phyloP scores from a whole-genome alignment of 495 filamentous ascomycete genomes.

The Trichoderma erinaceum region DNA sequence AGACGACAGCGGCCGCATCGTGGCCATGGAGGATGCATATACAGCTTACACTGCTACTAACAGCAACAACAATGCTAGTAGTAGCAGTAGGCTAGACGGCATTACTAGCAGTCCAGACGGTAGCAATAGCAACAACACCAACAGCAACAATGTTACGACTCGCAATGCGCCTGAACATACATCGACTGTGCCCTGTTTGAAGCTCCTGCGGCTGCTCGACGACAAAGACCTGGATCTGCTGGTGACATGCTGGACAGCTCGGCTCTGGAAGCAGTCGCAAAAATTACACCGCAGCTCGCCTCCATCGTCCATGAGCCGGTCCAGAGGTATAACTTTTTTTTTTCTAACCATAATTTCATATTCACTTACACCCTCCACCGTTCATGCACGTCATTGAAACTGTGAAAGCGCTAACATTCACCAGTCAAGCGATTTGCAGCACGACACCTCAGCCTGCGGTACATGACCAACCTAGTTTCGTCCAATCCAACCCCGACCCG shows the following conservation, averaged over 20 bases:
- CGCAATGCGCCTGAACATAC: too few species aligned
- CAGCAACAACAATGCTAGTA: neutral
- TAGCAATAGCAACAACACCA: neutral
- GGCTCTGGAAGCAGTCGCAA: constrained; percentile 5
- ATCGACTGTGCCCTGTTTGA: neutral
- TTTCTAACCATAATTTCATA: neutral
- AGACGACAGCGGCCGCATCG: constrained; percentile 5
- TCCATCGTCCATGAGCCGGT: neutral
- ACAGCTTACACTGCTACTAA: neutral
- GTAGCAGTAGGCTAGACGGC: neutral
- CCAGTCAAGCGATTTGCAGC: constrained; percentile 12
- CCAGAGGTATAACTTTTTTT: neutral
- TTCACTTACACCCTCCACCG: neutral
- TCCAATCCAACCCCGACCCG: constrained; percentile 2
- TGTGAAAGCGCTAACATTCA: neutral
- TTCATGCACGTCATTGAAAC: constrained; percentile 2
- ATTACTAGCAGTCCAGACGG: too few species aligned
- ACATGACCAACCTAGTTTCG: constrained; percentile 5
- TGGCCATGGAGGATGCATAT: neutral
- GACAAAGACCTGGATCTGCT: constrained; percentile 4
- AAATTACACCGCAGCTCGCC: neutral
- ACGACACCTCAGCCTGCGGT: constrained; percentile 2
- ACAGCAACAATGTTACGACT: neutral
- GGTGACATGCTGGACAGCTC: constrained; percentile 7
- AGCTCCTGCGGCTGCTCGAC: constrained; percentile 5